Base-by-base conservation (phyloP, 78 protist genomes). In the Abeoforma whisleri region DNA sequence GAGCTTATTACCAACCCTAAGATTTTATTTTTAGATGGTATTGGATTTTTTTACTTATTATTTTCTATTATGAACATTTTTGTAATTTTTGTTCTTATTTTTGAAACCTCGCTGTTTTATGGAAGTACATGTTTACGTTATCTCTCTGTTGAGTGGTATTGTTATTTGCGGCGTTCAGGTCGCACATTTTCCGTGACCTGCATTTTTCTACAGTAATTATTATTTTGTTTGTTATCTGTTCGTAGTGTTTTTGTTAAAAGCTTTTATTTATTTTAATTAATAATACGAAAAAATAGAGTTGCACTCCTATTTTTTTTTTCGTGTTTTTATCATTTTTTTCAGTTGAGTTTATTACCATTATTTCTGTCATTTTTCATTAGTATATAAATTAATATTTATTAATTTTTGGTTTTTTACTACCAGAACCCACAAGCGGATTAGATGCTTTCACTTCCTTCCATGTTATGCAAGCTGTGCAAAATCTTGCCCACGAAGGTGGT, bases 371-470 rank as follows among this genome's bases (percentile, higher is more conserved):
- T 39, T 40, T 34, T 22, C 8, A 19, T 39, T 30, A 22, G 57
- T 37, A 28, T 35, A 28, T 8, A 28, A 19, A 28, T 35, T 82
- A 5, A 48, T 73, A 16, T 40, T 30, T 35, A n/a, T n/a, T 79
- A 30, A 40, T 30, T 38, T 79, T n/a, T 37, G 93, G 35, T 84
- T 94, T 76, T 82, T 93, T 70, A 92, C 88, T 84, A 90, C n/a
- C n/a, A n/a, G n/a, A 92, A 80, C 95, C 93, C 32, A 84, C 91
- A 31, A 33, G 88, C 32, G 95, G 95, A 0, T 89, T 92, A 39
- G 95, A 92, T 79, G 1, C 89, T n/a, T 57, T 33, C 39, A 84
- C 68, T 2, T 85, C 91, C 5, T 12, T 23, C 25, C 1, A 28
- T 0, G 2, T 84, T 0, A 28, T 40, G 19, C 39, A 57, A 33